A percentile compares a stretch with the other conserved stretches of the same genome.
phyloP scores from a whole-genome alignment of 2,329 filamentous ascomycete genomes.

The Furcasterigmium furcatum region DNA sequence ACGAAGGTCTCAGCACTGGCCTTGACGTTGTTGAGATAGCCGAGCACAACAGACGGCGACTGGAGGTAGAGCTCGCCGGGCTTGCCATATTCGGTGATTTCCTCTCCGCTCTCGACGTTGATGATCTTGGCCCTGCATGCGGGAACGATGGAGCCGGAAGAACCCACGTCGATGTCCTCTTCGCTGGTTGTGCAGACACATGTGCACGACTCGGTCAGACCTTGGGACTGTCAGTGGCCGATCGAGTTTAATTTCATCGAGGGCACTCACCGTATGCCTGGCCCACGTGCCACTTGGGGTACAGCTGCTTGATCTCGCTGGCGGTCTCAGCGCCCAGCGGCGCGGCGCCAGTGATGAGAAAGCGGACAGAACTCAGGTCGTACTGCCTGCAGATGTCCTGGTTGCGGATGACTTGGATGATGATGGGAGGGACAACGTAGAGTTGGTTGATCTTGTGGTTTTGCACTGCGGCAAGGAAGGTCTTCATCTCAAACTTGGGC shows the following conservation, averaged over 20 bases:
- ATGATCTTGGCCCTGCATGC: slow-evolving; percentile 62
- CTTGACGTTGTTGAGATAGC: slow-evolving; percentile 83
- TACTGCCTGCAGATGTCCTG: slow-evolving; percentile 56
- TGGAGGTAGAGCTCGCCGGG: slow-evolving; percentile 81
- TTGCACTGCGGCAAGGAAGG: slow-evolving; percentile 62
- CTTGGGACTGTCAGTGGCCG: slow-evolving; percentile 25
- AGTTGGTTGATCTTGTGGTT: slow-evolving; percentile 65
- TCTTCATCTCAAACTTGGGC: slow-evolving; percentile 71
- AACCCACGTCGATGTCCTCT: slow-evolving; percentile 63
- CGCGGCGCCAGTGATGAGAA: slow-evolving; percentile 70
- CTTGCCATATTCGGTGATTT: slow-evolving; percentile 65
- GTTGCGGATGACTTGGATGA: slow-evolving; percentile 69
- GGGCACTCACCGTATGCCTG: slow-evolving; percentile 72
- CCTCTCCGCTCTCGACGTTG: slow-evolving; percentile 58
- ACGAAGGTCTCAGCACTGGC: slow-evolving; percentile 79
- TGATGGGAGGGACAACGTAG: slow-evolving; percentile 73
- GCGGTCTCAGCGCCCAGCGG: slow-evolving; percentile 70
- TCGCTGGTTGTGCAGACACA: slow-evolving; percentile 57
- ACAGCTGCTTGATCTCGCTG: slow-evolving; percentile 55
- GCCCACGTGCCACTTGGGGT: slow-evolving; percentile 61
- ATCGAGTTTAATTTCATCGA: too few species aligned
- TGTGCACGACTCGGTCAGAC: slow-evolving; percentile 71
- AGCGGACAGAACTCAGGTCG: slow-evolving; percentile 64
- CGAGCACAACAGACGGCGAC: slow-evolving; percentile 72
- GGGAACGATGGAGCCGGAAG: slow-evolving; percentile 65